Evolutionary conservation across 208 protist genomes (phyloP), one percentile per base, ranked within the genome.

Genomic region (Acanthamoeba lenticulata): DNA sequence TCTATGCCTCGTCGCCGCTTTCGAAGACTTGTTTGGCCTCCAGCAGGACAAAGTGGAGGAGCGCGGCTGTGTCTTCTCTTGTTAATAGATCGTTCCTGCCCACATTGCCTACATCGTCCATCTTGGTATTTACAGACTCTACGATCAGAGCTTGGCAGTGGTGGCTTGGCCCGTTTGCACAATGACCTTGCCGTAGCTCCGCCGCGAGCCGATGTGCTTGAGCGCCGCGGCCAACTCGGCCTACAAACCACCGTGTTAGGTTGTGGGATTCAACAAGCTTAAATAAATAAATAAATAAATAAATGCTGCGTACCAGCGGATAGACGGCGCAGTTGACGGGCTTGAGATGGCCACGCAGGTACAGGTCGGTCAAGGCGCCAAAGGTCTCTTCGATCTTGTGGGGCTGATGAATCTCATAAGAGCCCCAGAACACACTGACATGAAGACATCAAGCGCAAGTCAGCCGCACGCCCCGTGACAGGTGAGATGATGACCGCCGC

Each of bases 391-490:
- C 81, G 47, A 89, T 42, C 15, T 57, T 89, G 81, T 36, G 32
- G 7, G 81, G 81, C 47, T 89, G 47, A 19, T 89, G 38, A 34
- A 62, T 45, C 38, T 89, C 44, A 34, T 89, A 89, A 0, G 81
- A 89, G n/a, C 81, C 81, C 81, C 81, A 89, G 38, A 89, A 89
- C 42, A 89, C 81, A n/a, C 81, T 89, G 79, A 6, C 2, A 5
- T 44, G 27, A 19, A 11, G 24, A 38, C 19, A 72, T n/a, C 62
- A 49, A 15, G 45, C 45, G 45, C 45, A 5, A 49, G 24, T n/a
- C 5, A 72, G 11, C 5, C 21, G 2, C 29, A 77, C 67, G 24
- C 15, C 19, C 15, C 15, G 19, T 15, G 55, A 77, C 11, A 77
- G 38, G 11, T 13, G 67, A 19, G 34, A 77, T 36, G 67, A 72